These are phyloP conservation scores for Candida germanica DNA, from an alignment of 805 yeast species.

Conservation along the genomic window DNA sequence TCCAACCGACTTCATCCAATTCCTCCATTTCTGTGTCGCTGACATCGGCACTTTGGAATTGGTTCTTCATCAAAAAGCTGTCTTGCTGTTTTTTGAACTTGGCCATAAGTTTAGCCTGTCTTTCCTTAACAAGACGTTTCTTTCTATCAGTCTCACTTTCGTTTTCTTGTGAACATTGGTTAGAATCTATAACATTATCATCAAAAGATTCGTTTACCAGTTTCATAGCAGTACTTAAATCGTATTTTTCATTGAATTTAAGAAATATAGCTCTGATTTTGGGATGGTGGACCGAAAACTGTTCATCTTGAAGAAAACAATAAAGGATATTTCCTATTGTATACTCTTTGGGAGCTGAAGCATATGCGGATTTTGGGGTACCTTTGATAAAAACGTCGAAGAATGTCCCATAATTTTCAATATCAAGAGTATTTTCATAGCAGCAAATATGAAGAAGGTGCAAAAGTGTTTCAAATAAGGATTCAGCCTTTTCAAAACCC, in stretches of 20 bases:
- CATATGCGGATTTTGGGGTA: slow-evolving; percentile 19
- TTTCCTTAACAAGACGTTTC: slow-evolving; percentile 64
- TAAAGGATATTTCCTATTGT: slow-evolving; percentile 39
- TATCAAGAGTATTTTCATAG: slow-evolving; percentile 29
- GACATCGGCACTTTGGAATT: slow-evolving; percentile 23
- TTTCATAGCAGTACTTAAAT: slow-evolving; percentile 18
- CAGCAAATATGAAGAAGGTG: slow-evolving; percentile 66
- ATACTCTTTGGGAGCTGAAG: slow-evolving; percentile 15
- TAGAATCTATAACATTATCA: slow-evolving; percentile 17
- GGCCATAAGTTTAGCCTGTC: slow-evolving; percentile 69
- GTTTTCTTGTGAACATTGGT: slow-evolving; percentile 12
- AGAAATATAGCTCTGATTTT: slow-evolving; percentile 57
- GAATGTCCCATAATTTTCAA: slow-evolving; percentile 28
- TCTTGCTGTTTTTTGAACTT: slow-evolving; percentile 78
- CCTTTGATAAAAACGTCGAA: slow-evolving; percentile 26
- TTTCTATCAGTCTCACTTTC: slow-evolving; percentile 52
- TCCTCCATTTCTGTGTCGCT: slow-evolving; percentile 43
- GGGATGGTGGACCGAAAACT: slow-evolving; percentile 44
- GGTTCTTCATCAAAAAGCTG: slow-evolving; percentile 60
- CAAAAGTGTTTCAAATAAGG: slow-evolving; percentile 53
- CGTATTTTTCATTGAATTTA: slow-evolving; percentile 23
- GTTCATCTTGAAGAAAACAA: slow-evolving; percentile 38
- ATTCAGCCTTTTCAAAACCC: slow-evolving; percentile 47
- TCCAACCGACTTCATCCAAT: slow-evolving; percentile 47
- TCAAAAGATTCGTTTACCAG: slow-evolving; percentile 22